Percentiles rank a stretch among this genome's conserved stretches.
phyloP scores from a whole-genome alignment of 108 stramenopile genomes.

The Fragilariopsis cylindrus region DNA sequence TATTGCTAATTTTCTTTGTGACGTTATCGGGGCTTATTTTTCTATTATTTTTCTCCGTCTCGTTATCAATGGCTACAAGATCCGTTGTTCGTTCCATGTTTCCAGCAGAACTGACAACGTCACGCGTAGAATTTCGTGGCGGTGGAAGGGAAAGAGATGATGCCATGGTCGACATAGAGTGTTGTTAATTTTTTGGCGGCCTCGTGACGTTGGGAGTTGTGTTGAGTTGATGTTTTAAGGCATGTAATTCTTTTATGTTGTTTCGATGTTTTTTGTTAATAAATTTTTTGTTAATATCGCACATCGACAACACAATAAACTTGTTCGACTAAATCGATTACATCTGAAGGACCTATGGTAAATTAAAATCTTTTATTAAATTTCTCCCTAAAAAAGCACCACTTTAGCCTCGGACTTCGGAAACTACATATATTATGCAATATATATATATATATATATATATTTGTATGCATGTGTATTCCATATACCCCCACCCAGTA shows the following conservation, averaged over 20 bases:
- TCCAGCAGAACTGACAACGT: background rate
- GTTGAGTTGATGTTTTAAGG: background rate
- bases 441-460: too few species aligned
- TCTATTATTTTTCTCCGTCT: background rate
- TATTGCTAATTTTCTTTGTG: background rate
- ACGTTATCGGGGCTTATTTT: background rate
- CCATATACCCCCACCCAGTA: too few species aligned
- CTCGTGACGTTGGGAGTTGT: background rate
- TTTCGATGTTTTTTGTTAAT: background rate
- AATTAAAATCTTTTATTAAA: too few species aligned
- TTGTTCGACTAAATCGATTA: too few species aligned
- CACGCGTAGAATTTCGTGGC: slow-evolving; percentile 25
- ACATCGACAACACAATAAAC: too few species aligned
- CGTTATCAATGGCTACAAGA: background rate
- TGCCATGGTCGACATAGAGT: slow-evolving; percentile 26
- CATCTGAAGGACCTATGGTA: too few species aligned
- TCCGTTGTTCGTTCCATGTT: background rate
- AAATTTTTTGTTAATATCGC: background rate
- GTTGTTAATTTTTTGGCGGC: background rate
- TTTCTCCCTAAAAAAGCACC: too few species aligned
- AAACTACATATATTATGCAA: too few species aligned
- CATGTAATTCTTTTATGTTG: background rate
- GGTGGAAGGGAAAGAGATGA: slow-evolving; percentile 38
- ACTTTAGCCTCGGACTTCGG: too few species aligned
- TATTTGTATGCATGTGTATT: too few species aligned